Conservation (phyloP, 2,329 filamentous ascomycete species). For the Pyricularia sp. region DNA sequence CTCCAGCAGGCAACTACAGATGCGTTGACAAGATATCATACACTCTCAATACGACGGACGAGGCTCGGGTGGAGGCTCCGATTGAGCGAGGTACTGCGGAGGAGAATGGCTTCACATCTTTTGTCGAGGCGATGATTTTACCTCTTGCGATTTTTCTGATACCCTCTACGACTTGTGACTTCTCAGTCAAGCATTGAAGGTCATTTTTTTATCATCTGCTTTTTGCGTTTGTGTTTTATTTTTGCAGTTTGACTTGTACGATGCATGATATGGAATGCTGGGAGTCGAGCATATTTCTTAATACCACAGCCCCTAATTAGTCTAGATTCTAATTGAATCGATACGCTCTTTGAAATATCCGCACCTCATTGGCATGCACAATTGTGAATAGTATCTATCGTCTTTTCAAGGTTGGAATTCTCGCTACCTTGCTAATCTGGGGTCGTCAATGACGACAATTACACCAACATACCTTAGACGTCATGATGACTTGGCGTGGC, state of each 20-base stretch:
- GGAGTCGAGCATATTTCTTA: background rate
- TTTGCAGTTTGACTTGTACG: background rate
- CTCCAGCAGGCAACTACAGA: background rate
- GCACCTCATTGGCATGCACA: background rate
- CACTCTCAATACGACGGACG: background rate
- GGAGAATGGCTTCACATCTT: background rate
- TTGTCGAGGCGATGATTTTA: background rate
- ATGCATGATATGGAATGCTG: background rate
- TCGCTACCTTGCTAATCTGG: too few relatives aligned
- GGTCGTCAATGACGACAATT: background rate
- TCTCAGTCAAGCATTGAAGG: background rate
- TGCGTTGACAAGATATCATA: background rate
- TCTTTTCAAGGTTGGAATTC: too few relatives aligned
- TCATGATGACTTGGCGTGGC: background rate
- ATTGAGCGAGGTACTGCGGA: background rate
- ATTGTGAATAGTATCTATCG: too few relatives aligned
- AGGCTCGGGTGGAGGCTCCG: background rate
- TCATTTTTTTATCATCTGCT: background rate
- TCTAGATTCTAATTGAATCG: background rate
- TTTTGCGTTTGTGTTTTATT: background rate
- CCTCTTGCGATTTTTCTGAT: background rate
- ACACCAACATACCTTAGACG: background rate
- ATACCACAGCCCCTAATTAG: background rate
- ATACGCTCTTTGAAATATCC: background rate
- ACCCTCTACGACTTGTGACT: background rate